Base-by-base conservation (phyloP, 2,329 filamentous ascomycete genomes). In the Hymenoscyphus linearis region DNA sequence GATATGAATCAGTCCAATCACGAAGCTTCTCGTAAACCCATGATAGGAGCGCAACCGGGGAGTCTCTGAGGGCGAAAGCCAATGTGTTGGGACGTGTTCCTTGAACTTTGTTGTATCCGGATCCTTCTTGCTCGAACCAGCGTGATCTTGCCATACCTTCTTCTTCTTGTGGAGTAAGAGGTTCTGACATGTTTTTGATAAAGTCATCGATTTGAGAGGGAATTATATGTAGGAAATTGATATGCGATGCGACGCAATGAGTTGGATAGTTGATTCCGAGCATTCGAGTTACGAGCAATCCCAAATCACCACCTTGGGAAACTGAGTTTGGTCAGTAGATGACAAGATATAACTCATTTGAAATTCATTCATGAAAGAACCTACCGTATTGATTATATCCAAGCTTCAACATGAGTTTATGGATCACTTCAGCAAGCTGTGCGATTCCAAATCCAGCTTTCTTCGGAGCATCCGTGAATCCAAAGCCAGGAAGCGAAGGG, bases 11-110 rank as follows among this genome's bases (percentile, higher is more conserved):
- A 0, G 85, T 85, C 90, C 89, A 93, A 67, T 89, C 86, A 67
- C 87, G 83, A 18, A 93, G 76, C 70, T 93, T 93, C 74, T 93
- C 90, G 67, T 89, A 89, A 40, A 93, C 85, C 90, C 90, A 95
- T 0, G 88, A 83, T 1, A 93, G 77, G 3, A 91, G 75, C 0
- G 82, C 88, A 0, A 90, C 81, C 0, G 90, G 90, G 6, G 82
- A 86, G 70, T 93, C 89, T 0, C 82, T 79, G 2, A 93, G 78
- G 0, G 79, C 84, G 68, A 89, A 90, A 0, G 86, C 86, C 0
- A 93, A 70, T 0, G 90, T 93, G 57, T 89, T 83, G 0, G 90
- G 89, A 60, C 86, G 86, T 0, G 86, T 91, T 36, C 74, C 74
- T 69, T 89, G 87, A 57, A 25, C 59, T 7, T 44, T 60, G 62